These are phyloP conservation scores for Ophiostoma populinum DNA, from an alignment of 2,329 filamentous ascomycete species.

Conservation along the genomic window DNA sequence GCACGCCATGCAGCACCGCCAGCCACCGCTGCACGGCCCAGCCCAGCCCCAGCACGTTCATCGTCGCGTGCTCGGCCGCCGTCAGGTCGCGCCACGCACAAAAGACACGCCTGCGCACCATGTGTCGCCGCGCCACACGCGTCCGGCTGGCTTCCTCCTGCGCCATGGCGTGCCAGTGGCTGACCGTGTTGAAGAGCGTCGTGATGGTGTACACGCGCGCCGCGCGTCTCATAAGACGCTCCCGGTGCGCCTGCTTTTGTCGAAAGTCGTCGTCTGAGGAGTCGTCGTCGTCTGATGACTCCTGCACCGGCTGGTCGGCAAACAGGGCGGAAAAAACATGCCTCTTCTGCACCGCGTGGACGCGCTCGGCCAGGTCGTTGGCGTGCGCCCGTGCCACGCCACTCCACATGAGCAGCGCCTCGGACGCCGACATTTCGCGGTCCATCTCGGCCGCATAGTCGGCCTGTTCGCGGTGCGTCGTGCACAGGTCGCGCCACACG, in stretches of 20 bases:
- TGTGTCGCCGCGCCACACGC: slow-evolving; percentile 49
- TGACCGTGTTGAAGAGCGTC: slow-evolving; percentile 45
- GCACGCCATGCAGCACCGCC: slow-evolving; percentile 12
- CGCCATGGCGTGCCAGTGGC: slow-evolving; percentile 50
- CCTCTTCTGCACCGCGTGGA: neutral
- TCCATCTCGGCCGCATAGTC: slow-evolving; percentile 11
- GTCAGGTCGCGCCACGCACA: slow-evolving; percentile 52
- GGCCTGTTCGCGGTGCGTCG: slow-evolving; percentile 1
- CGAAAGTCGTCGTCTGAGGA: slow-evolving; percentile 2
- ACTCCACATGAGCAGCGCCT: slow-evolving; percentile 11
- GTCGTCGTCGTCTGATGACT: slow-evolving; percentile 2
- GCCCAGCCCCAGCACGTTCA: slow-evolving; percentile 19
- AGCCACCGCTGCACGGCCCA: slow-evolving; percentile 16
- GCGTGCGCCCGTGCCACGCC: neutral
- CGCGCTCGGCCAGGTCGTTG: neutral
- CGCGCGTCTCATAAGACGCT: slow-evolving; percentile 40
- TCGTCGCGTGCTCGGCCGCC: slow-evolving; percentile 37
- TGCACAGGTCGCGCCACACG: slow-evolving; percentile 4
- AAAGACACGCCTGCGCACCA: slow-evolving; percentile 52
- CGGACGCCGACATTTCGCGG: slow-evolving; percentile 10
- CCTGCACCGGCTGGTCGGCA: neutral
- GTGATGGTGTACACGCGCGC: slow-evolving; percentile 47
- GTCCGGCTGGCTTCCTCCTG: slow-evolving; percentile 49
- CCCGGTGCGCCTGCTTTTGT: slow-evolving; percentile 13
- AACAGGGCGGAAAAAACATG: no score